phyloP scores from a whole-genome alignment of 2,329 filamentous ascomycete genomes.

The Grosmannia huntii region DNA sequence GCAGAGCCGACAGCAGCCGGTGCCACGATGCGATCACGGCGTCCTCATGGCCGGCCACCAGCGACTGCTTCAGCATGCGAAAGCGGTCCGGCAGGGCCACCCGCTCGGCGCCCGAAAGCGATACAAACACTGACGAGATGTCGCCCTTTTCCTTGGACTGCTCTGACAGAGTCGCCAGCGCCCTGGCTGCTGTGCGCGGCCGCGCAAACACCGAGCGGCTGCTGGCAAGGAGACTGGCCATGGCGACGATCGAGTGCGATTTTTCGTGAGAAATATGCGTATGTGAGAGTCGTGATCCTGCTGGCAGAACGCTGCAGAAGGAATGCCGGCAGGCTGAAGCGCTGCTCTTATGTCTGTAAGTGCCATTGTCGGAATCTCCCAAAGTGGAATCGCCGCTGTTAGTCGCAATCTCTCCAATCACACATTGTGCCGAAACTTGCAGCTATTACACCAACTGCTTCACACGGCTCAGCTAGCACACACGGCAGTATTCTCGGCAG shows the following conservation, averaged over 20 bases:
- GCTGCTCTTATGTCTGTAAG: too few species aligned
- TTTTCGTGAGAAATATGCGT: too few species aligned
- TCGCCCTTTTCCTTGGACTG: constrained; percentile 42
- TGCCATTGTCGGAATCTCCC: not conserved
- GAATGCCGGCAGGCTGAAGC: too few species aligned
- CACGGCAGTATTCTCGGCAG: not conserved
- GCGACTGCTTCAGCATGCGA: constrained; percentile 38
- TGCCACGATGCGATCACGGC: constrained; percentile 24
- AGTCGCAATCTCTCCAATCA: too few species aligned
- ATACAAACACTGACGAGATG: constrained; percentile 50
- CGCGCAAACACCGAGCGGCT: not conserved
- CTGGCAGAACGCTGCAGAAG: too few species aligned
- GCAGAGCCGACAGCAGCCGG: constrained; percentile 13
- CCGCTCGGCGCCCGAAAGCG: constrained; percentile 34
- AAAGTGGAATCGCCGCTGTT: not conserved
- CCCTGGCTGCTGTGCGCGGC: not conserved
- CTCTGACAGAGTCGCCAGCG: not conserved
- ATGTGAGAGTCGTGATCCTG: too few species aligned
- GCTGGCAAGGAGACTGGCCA: not conserved
- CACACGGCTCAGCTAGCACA: too few species aligned
- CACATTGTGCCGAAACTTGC: too few species aligned
- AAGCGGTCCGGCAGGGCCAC: constrained; percentile 41
- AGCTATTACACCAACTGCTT: too few species aligned
- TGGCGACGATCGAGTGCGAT: not conserved
- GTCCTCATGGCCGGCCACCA: constrained; percentile 36